These are phyloP conservation scores for Phlebiopsis flavidoalba DNA, from an alignment of 768 basidiomycete genomes.

Conservation along the genomic window DNA sequence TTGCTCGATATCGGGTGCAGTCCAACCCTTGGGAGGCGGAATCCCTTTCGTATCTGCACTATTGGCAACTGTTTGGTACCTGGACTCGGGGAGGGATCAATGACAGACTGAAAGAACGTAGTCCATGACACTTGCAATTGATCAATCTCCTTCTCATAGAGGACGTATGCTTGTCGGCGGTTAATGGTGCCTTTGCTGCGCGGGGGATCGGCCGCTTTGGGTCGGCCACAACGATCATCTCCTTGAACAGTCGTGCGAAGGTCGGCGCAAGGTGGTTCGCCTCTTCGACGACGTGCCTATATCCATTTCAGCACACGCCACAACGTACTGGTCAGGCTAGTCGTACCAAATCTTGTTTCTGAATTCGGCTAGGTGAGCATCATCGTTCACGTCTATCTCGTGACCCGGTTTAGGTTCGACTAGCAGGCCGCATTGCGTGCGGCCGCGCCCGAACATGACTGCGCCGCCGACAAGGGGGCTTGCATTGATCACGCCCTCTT, in stretches of 20 bases:
- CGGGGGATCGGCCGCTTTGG: conserved; percentile 39
- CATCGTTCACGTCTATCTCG: conserved; percentile 26
- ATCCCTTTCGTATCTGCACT: conserved; percentile 9
- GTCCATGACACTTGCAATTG: conserved; percentile 26
- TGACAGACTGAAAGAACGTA: conserved; percentile 3
- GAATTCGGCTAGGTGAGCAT: conserved; percentile 22
- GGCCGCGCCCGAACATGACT: conserved; percentile 36
- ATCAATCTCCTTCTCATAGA: conserved; percentile 43
- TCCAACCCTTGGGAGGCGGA: conserved; percentile 8
- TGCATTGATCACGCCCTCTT: conserved; percentile 23
- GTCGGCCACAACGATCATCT: conserved; percentile 44
- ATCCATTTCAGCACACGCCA: neutral
- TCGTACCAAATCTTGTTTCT: conserved; percentile 30
- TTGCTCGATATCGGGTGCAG: conserved; percentile 1
- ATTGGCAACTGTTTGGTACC: conserved; percentile 11
- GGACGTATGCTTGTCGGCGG: conserved; percentile 32
- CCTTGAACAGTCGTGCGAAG: conserved; percentile 35
- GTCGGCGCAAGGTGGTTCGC: conserved; percentile 19
- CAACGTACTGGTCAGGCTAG: neutral
- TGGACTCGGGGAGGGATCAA: neutral
- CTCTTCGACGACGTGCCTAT: conserved; percentile 24
- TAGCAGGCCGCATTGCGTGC: conserved; percentile 32
- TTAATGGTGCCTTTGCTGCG: conserved; percentile 43
- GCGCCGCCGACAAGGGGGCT: conserved; percentile 26
- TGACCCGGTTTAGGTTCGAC: conserved; percentile 27